Evolutionary conservation across 768 basidiomycete genomes (phyloP).

Genomic region (Suillus luteus): DNA sequence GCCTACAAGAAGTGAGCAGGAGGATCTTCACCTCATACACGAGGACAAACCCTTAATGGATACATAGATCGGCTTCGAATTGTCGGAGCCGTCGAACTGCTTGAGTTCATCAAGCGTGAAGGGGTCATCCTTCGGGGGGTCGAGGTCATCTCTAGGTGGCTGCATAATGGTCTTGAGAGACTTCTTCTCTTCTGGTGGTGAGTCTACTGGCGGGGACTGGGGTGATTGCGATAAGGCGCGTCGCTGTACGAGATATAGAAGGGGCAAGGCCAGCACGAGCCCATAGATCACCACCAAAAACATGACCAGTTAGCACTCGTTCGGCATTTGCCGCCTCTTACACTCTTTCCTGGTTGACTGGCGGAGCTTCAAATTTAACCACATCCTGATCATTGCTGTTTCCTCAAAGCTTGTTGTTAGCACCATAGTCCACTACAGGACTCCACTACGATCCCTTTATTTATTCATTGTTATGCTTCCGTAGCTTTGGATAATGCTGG

Average conservation of each 20-base stretch:
- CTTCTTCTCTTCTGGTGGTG: slow-evolving; percentile 28
- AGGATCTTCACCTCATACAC: slow-evolving; percentile 9
- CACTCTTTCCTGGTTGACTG: not conserved
- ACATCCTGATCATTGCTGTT: not conserved
- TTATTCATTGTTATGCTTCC: too few relatives aligned
- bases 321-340: slow-evolving; percentile 10
- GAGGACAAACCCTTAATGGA: slow-evolving; percentile 79
- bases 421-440: not conserved
- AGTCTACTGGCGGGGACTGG: slow-evolving; percentile 15
- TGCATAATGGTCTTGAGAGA: slow-evolving; percentile 71
- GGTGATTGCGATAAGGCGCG: slow-evolving; percentile 12
- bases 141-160: slow-evolving; percentile 56
- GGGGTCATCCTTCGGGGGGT: slow-evolving; percentile 76
- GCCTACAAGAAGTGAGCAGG: slow-evolving; percentile 44
- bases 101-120: slow-evolving; percentile 71
- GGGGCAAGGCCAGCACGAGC: slow-evolving; percentile 34
- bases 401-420: not conserved
- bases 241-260: slow-evolving; percentile 30
- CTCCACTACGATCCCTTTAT: not conserved
- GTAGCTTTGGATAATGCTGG: not conserved
- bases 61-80: slow-evolving; percentile 77
- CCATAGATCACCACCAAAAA: slow-evolving; percentile 31
- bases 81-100: slow-evolving; percentile 68
- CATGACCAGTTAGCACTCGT: slow-evolving; percentile 15
- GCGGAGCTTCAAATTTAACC: slow-evolving; percentile 1